Base-by-base conservation (phyloP, 108 stramenopile genomes). In the Skeletonema menzelii region DNA sequence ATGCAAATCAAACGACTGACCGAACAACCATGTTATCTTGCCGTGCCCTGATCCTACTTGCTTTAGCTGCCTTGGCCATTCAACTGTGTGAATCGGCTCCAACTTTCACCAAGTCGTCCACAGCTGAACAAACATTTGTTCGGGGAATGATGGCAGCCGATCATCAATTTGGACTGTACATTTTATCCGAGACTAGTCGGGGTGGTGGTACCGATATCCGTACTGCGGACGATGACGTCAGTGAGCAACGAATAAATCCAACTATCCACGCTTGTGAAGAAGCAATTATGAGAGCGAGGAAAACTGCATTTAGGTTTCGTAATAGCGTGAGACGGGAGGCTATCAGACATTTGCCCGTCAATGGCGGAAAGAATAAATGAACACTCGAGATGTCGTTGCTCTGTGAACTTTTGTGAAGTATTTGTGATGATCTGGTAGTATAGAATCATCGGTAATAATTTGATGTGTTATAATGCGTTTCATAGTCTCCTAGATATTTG, bases 111-210 rank as follows among this genome's bases (percentile, higher is more conserved):
- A 37, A 40, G n/a, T 42, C 17, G 47, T 63, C 60, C 20, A 20
- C 59, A 4, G 37, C 76, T 31, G 67, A 77, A 59, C 69, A 57
- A 46, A 26, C 64, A 8, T 77, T 77, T 31, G 67, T 77, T 49
- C 76, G 76, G 5, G 76, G 76, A 37, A 70, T 77, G 76, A 65
- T 77, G 76, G 67, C 76, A 28, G 67, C 76, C 31, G 76, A 77
- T 62, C 58, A 69, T 53, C 76, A 77, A 38, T 70, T 70, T 63
- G 69, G 61, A 46, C 61, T 77, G 14, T 77, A 77, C 56, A 70
- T 65, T 30, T 27, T 69, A n/a, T 59, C 58, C 64, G 73, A 75
- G 34, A 65, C 72, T 35, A 65, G 63, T 35, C 13, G 59, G 28
- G 59, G 59, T 19, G 59, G 59, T 59, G 27, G 27, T n/a, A 32